These are phyloP conservation scores for Penicillium sp. DNA, from an alignment of 2,329 filamentous ascomycete genomes.

Conservation along the genomic window DNA sequence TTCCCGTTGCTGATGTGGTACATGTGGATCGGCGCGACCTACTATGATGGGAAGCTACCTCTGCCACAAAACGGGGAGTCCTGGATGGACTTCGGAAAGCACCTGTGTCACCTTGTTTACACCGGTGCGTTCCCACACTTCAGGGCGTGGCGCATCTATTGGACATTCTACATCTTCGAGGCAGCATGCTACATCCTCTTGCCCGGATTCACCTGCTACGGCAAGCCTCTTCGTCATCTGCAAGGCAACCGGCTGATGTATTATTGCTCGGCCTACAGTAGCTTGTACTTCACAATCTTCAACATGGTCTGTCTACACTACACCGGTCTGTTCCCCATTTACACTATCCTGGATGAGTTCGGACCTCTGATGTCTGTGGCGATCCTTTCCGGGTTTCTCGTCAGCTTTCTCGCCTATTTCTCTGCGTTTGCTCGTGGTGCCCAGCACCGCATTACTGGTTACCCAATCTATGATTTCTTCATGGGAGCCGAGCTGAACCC, in stretches of 20 bases:
- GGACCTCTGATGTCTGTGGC: conserved; percentile 85
- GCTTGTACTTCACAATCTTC: conserved; percentile 74
- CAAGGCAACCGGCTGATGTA: conserved; percentile 78
- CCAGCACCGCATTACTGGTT: conserved; percentile 82
- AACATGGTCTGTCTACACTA: conserved; percentile 63
- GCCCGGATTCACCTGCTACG: conserved; percentile 76
- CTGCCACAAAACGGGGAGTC: conserved; percentile 55
- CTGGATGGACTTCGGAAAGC: conserved; percentile 58
- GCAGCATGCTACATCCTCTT: conserved; percentile 71
- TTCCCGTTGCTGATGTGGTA: conserved; percentile 96
- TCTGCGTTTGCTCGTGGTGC: conserved; percentile 73
- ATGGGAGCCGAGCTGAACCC: conserved; percentile 83
- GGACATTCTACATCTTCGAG: conserved; percentile 80
- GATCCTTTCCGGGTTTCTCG: conserved; percentile 77
- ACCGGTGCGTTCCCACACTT: conserved; percentile 71
- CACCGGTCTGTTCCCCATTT: conserved; percentile 72
- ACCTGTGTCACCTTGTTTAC: conserved; percentile 64
- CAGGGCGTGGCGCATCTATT: conserved; percentile 86
- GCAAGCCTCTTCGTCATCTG: conserved; percentile 74
- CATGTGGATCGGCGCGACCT: conserved; percentile 93
- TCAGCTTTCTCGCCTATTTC: conserved; percentile 71
- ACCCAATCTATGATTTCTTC: conserved; percentile 75
- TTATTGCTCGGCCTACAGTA: conserved; percentile 81
- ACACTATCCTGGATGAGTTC: conserved; percentile 87
- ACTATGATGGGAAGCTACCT: conserved; percentile 77